Base-by-base conservation (phyloP, 2,329 filamentous ascomycete species). In the Apiospora malaysiana region DNA sequence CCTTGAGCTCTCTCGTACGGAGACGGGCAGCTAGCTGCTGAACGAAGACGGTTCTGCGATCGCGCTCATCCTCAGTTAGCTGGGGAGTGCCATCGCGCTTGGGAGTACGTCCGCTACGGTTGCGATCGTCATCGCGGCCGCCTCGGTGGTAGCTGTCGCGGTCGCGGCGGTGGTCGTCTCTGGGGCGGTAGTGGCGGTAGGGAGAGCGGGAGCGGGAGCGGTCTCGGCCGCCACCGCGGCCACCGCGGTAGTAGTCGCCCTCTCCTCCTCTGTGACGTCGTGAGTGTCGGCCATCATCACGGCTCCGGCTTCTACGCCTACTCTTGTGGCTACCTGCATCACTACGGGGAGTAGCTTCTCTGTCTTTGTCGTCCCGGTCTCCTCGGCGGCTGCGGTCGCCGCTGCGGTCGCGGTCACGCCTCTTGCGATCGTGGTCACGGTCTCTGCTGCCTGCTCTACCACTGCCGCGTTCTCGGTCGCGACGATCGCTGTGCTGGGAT, bases 1-100 rank as follows among this genome's bases (percentile, higher is more conserved):
- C 89, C 82, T 97, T 95, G 74, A 99, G 87, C 82, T 98, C 94
- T 79, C 94, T 94, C 70, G 94, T 97, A 77, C 95, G 92, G 75
- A 98, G 88, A 79, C 96, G 93, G 76, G 95, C 95, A 76, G 96
- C 96, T 79, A 99, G 92, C 84, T 99, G 96, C 86, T 99, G 96
- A 70, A 99, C 96, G 81, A 99, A 99, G 72, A 99, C 94, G 71
- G 97, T 99, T 78, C 96, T 93, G 77, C 94, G 92, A 84, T 99
- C 96, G 79, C 95, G 93, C 84, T 99, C 96, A 83, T 98, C 96
- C 82, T 98, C 95, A 77, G 93, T 97, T 72, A 93, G 90, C 79
- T 93, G 91, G 40, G 94, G 92, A 69, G 92, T 91, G 70, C 81
- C 81, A 73, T 89, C 88, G 76, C 82, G 82, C 77, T 81, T 85